Conservation (phyloP, 2,329 filamentous ascomycete genomes). For the Pseudogymnoascus destructans region DNA sequence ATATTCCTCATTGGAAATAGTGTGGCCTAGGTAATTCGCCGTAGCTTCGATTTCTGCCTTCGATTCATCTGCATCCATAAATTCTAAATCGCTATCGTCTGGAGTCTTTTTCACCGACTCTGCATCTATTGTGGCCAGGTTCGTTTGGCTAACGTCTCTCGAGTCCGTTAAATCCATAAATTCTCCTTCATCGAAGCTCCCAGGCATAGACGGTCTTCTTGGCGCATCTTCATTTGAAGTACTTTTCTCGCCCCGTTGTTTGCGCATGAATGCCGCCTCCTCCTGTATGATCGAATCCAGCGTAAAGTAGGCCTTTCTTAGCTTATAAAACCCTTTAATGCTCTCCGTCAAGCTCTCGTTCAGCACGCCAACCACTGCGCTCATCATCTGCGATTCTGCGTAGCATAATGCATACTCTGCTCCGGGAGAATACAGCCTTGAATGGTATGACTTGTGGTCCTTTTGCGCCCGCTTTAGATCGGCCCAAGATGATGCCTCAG, state of each 20-base stretch:
- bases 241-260: conserved; percentile 12
- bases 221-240: neutral
- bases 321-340: conserved; percentile 82
- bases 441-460: conserved; percentile 42
- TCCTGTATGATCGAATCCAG: conserved; percentile 66
- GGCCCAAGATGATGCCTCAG: conserved; percentile 62
- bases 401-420: conserved; percentile 77
- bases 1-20: conserved; percentile 31
- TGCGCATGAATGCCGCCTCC: conserved; percentile 45
- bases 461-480: conserved; percentile 66
- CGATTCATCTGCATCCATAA: conserved; percentile 43
- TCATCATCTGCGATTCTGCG: conserved; percentile 79
- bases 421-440: conserved; percentile 60
- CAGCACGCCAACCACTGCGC: conserved; percentile 73
- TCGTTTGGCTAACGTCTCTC: neutral
- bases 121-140: neutral
- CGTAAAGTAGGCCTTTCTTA: conserved; percentile 76
- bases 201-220: conserved; percentile 25
- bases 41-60: conserved; percentile 34
- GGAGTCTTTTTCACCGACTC: conserved; percentile 15
- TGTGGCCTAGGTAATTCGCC: conserved; percentile 34
- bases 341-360: conserved; percentile 89
- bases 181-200: conserved; percentile 27
- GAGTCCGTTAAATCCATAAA: neutral
- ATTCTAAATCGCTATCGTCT: conserved; percentile 35